Evolutionary conservation across 257 asterid species (phyloP).

Genomic region (Solanum ossicruentum): DNA sequence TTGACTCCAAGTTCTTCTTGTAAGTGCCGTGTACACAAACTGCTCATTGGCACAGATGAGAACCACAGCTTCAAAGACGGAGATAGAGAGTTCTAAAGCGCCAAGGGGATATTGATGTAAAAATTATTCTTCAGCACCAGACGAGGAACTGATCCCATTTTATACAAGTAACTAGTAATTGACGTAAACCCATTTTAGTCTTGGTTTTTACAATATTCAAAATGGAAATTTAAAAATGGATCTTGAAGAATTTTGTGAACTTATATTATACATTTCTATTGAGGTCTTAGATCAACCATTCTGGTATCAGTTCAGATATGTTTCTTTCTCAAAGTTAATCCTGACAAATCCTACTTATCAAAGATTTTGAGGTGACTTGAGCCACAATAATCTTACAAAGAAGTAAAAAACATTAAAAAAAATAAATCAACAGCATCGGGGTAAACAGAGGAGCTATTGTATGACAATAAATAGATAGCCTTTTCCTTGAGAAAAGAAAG

Average conservation of each 20-base stretch:
- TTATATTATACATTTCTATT: background rate
- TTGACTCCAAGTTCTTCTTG: slow-evolving; percentile 60
- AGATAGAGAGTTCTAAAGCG: background rate
- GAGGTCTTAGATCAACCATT: background rate
- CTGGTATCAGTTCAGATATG: background rate
- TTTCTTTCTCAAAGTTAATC: background rate
- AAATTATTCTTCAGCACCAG: background rate
- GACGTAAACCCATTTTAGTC: background rate
- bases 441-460: background rate
- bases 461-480: background rate
- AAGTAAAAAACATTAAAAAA: background rate
- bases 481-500: background rate
- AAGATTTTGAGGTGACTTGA: background rate
- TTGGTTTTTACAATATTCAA: background rate
- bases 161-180: background rate
- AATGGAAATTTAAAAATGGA: background rate
- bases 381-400: background rate
- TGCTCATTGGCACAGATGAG: slow-evolving; percentile 11
- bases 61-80: background rate
- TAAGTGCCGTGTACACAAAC: slow-evolving; percentile 98
- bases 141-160: background rate
- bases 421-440: background rate
- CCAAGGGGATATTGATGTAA: background rate
- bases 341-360: background rate
- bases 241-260: background rate